phyloP scores from a whole-genome alignment of 768 basidiomycete species.

The Boletales sp. region DNA sequence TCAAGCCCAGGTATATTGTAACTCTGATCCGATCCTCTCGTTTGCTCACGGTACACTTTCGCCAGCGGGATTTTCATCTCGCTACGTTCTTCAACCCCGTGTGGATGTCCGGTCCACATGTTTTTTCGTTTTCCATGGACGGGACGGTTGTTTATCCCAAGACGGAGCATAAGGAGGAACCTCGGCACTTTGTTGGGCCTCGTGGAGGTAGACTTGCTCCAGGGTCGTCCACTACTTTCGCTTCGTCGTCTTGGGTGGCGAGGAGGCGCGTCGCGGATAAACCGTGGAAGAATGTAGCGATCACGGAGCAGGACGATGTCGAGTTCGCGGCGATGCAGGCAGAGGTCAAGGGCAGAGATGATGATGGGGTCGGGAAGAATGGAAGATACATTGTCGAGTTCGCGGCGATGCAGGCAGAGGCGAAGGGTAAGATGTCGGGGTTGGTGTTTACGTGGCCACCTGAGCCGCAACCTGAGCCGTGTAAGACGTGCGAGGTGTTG shows the following conservation, averaged over 20 bases:
- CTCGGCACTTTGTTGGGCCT: neutral
- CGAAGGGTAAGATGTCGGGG: neutral
- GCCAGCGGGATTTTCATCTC: slow-evolving; percentile 43
- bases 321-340: slow-evolving; percentile 10
- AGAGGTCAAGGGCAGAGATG: neutral
- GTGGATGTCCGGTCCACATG: slow-evolving; percentile 31
- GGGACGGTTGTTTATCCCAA: slow-evolving; percentile 14
- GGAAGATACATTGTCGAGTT: too few relatives aligned
- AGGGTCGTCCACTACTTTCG: too few relatives aligned
- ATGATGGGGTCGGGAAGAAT: too few relatives aligned
- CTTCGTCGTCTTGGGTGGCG: too few relatives aligned
- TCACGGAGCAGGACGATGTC: slow-evolving; percentile 26
- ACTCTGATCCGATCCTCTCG: neutral
- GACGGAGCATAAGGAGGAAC: neutral
- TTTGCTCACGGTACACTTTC: too few relatives aligned
- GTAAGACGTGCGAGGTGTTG: slow-evolving; percentile 4
- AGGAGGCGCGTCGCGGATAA: slow-evolving; percentile 6
- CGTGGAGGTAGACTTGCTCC: too few relatives aligned
- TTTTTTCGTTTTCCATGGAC: slow-evolving; percentile 19
- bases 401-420: neutral
- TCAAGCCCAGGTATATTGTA: slow-evolving; percentile 1
- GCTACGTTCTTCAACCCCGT: slow-evolving; percentile 42
- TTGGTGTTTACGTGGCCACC: slow-evolving; percentile 27
- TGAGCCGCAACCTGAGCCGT: neutral
- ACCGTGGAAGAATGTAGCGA: slow-evolving; percentile 27